Base-by-base conservation (phyloP, 208 protist species). In the Crithidia mellificae region DNA sequence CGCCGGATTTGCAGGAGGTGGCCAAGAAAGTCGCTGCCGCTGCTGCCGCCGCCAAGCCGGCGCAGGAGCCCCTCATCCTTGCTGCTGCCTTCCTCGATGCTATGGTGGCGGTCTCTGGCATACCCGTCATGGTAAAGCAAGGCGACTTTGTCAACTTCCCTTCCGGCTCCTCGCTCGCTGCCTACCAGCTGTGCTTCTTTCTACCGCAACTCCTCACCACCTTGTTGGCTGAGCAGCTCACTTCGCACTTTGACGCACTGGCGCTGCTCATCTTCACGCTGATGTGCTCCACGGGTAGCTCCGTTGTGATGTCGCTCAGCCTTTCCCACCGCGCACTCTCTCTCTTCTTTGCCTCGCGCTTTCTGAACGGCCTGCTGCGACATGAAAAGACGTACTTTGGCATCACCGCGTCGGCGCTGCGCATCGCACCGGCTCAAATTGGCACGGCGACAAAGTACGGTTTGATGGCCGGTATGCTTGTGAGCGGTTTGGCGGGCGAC, bases 151-250 rank as follows among this genome's bases (percentile, higher is more conserved):
- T 85, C 6, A 25, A 24, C 20, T 78, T 90, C 50, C 73, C 77
- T 19, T 74, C 72, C 22, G 63, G 68, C 9, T 17, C 30, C 12
- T 20, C 66, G 19, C 68, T 90, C 11, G 50, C 69, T 0, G 32
- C 80, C 24, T 80, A 69, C 47, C 85, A 92, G 68, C 57, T 81
- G n/a, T 74, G 81, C 59, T 90, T 74, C 49, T 67, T 90, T 27
- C 20, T 91, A 36, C 80, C 83, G 9, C 85, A 94, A 74, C 51
- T 90, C 2, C 20, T 78, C 30, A 75, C 72, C 8, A 86, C 88
- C 17, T 47, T 71, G 32, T 2, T 75, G 30, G 77, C 61, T 8
- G 88, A 91, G 30, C 55, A 68, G n/a, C 61, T 90, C 41, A 74
- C 77, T 0, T 32, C 51, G 22, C 57, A 72, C 43, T 27, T 84